Conservation (phyloP, 345 rosid genomes). For the Eucalyptus curtisii region DNA sequence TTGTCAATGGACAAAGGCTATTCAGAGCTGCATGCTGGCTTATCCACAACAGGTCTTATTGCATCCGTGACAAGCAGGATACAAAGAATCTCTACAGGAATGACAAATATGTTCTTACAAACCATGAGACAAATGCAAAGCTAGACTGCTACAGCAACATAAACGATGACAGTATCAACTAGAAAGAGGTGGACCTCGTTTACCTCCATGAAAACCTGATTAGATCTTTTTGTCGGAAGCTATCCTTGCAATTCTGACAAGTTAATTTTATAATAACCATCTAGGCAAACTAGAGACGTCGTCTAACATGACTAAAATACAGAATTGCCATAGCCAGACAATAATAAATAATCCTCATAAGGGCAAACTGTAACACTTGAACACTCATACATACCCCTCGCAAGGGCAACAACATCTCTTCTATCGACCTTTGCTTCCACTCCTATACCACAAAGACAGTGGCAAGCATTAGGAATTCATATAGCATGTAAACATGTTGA, state of each 20-base stretch:
- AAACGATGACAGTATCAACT: neutral
- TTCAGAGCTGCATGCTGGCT: neutral
- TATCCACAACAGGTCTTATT: neutral
- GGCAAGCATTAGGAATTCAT: neutral
- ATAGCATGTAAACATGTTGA: neutral
- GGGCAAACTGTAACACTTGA: neutral
- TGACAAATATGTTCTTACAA: neutral
- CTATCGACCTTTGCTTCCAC: slow-evolving; percentile 11
- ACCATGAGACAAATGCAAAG: neutral
- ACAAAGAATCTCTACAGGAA: neutral
- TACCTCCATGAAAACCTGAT: neutral
- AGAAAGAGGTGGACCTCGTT: neutral
- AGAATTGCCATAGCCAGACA: neutral
- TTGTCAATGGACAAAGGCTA: neutral
- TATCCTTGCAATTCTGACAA: neutral
- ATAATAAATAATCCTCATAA: neutral
- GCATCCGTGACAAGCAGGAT: neutral
- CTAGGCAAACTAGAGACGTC: neutral
- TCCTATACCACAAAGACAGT: neutral
- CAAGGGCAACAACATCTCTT: slow-evolving; percentile 57
- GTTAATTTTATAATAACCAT: neutral
- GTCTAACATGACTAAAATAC: neutral
- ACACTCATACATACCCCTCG: slow-evolving; percentile 49
- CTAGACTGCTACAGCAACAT: neutral
- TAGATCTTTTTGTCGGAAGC: neutral